A percentile compares a stretch with the other conserved stretches of the same genome.
phyloP scores from a whole-genome alignment of 768 basidiomycete species.

The Kwoniella heveanensis region DNA sequence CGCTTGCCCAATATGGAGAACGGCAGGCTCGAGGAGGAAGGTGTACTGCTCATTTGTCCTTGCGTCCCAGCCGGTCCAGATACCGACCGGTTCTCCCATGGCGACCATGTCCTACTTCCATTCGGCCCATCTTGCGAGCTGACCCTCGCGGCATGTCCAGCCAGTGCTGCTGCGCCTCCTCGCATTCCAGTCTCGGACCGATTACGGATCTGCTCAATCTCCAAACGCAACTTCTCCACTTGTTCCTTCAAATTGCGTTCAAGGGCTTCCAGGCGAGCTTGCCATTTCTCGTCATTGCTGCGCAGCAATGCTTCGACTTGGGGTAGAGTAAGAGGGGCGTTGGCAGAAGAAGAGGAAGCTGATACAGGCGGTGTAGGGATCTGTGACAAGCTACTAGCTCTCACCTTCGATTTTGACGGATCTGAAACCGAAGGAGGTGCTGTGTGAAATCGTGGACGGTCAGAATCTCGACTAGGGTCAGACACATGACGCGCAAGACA shows the following conservation, averaged over 20 bases:
- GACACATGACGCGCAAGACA: too few species aligned
- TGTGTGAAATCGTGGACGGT: too few species aligned
- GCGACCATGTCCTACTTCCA: conserved; percentile 10
- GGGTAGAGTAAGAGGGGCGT: background rate
- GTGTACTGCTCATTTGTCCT: background rate
- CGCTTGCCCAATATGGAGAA: conserved; percentile 14
- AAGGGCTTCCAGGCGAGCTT: conserved; percentile 9
- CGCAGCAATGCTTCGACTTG: conserved; percentile 16
- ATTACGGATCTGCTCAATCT: conserved; percentile 7
- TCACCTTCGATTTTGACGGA: background rate
- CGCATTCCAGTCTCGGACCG: background rate
- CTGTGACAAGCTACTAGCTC: background rate
- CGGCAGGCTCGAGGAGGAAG: background rate
- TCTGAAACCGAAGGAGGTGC: background rate
- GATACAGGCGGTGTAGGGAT: conserved; percentile 12
- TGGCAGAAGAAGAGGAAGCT: conserved; percentile 1
- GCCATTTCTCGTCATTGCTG: conserved; percentile 18
- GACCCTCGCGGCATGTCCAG: background rate
- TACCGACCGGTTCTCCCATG: conserved; percentile 10
- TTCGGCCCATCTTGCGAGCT: background rate
- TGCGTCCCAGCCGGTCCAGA: conserved; percentile 3
- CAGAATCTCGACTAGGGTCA: too few species aligned
- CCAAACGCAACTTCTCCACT: conserved; percentile 13
- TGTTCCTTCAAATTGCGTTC: conserved; percentile 16
- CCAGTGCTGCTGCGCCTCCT: background rate